phyloP scores from a whole-genome alignment of 768 basidiomycete species.

The Leucogyrophana mollusca region DNA sequence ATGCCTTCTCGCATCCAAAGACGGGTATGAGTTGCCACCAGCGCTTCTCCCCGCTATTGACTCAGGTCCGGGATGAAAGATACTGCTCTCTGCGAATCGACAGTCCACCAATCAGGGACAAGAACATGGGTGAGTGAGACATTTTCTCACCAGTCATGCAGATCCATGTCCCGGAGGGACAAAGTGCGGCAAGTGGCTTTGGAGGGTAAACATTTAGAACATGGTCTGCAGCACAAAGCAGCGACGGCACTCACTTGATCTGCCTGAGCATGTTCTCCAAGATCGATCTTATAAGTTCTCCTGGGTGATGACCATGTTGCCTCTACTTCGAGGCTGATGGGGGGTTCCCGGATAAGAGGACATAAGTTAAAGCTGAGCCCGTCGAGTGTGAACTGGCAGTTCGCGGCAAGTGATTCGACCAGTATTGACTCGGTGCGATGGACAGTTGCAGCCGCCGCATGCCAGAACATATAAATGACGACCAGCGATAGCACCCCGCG shows the following conservation, averaged over 20 bases:
- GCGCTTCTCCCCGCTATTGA: background rate
- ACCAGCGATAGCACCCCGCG: too few species aligned
- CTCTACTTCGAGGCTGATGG: constrained; percentile 12
- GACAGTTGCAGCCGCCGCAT: too few species aligned
- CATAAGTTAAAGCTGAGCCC: constrained; percentile 25
- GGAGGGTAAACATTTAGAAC: constrained; percentile 7
- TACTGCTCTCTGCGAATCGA: background rate
- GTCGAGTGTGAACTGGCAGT: constrained; percentile 24
- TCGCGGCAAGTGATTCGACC: constrained; percentile 13
- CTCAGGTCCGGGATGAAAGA: background rate
- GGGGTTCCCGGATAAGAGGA: constrained; percentile 20
- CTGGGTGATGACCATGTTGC: constrained; percentile 28
- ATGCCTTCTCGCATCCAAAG: too few species aligned
- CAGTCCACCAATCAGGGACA: background rate
- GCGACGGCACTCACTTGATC: too few species aligned
- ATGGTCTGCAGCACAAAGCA: background rate
- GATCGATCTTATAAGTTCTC: constrained; percentile 23
- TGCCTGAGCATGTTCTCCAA: constrained; percentile 22
- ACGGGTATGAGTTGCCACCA: too few species aligned
- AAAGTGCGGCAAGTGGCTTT: constrained; percentile 12
- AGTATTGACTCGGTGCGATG: too few species aligned
- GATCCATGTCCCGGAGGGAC: constrained; percentile 30
- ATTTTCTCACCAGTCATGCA: constrained; percentile 22
- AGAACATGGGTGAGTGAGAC: background rate
- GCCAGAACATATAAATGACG: too few species aligned